Evolutionary conservation across 331 rosid genomes (phyloP), one percentile per base, ranked within the genome.

Genomic region (Rhamnella rubrinervis): DNA sequence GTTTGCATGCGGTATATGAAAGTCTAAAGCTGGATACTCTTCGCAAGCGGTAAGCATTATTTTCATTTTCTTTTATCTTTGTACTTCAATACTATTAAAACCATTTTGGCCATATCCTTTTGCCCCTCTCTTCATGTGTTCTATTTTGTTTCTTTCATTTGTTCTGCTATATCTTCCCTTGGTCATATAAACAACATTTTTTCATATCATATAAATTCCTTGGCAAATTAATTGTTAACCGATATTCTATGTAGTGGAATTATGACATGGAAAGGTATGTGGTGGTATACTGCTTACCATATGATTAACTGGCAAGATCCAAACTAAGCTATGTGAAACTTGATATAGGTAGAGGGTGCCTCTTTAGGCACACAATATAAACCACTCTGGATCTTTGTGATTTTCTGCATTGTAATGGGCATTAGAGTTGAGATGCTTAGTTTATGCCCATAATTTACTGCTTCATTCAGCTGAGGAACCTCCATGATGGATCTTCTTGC

Each of bases 1-100:
- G 96, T 73, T 89, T 93, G 78, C 98, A 93, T 83, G 95, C 97
- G 25, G 92, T 93, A 61, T 93, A 93, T 70, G 98, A 93, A 83
- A 88, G 82, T 80, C 79, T 93, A 75, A 93, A 93, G 80, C 87
- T 93, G 77, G 89, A 90, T 76, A 86, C 81, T 77, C 98, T 93
- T 73, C 96, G 98, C 47, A 93, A 84, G 76, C 51, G 95, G 98
- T 93, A 69, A 64, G 73, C 60, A 25, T 50, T 55, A 55, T 61
- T 20, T 77, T 55, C 56, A 63, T 61, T 11, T 59, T 15, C 20
- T 55, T 70, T 68, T 66, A 2, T 17, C 15, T 39, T 70, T 63
- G 72, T 63, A 49, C 47, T 38, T 78, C 59, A 8, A 3, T 44
- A 2, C 4, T 14, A 44, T 44, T 44, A 26, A 47, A 68, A 66